phyloP scores from a whole-genome alignment of 768 basidiomycete species.

The Boletus rex-veris region DNA sequence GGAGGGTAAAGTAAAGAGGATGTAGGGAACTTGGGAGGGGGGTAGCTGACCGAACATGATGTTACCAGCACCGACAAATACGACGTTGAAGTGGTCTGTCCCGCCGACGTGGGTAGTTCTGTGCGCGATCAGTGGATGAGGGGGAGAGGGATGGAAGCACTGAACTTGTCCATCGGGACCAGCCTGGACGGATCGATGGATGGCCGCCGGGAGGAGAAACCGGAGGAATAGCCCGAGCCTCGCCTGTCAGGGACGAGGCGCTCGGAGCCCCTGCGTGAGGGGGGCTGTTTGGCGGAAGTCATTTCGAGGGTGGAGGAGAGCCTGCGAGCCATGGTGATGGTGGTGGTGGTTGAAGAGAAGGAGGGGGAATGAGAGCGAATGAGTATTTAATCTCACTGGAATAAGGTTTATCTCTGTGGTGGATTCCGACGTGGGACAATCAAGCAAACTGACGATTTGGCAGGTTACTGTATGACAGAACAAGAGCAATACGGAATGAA shows the following conservation, averaged over 20 bases:
- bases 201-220: constrained; percentile 55
- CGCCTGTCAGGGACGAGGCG: constrained; percentile 45
- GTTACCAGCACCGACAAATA: constrained; percentile 94
- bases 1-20: constrained; percentile 3
- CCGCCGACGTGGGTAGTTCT: constrained; percentile 54
- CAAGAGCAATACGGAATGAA: constrained; percentile 16
- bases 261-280: constrained; percentile 45
- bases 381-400: constrained; percentile 10
- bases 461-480: constrained; percentile 7
- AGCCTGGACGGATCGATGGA: constrained; percentile 79
- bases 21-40: background rate
- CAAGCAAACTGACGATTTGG: background rate
- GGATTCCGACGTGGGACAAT: constrained; percentile 4
- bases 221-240: constrained; percentile 42
- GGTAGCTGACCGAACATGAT: constrained; percentile 87
- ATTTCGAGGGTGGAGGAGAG: constrained; percentile 31
- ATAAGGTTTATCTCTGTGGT: constrained; percentile 12
- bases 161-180: constrained; percentile 76
- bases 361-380: background rate
- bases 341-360: constrained; percentile 16
- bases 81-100: constrained; percentile 82
- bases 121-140: constrained; percentile 13
- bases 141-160: constrained; percentile 3
- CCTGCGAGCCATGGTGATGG: constrained; percentile 20
- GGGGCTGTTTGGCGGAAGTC: constrained; percentile 27